phyloP scores from a whole-genome alignment of 2,329 filamentous ascomycete genomes.

The Ceratocystiopsis minuta region DNA sequence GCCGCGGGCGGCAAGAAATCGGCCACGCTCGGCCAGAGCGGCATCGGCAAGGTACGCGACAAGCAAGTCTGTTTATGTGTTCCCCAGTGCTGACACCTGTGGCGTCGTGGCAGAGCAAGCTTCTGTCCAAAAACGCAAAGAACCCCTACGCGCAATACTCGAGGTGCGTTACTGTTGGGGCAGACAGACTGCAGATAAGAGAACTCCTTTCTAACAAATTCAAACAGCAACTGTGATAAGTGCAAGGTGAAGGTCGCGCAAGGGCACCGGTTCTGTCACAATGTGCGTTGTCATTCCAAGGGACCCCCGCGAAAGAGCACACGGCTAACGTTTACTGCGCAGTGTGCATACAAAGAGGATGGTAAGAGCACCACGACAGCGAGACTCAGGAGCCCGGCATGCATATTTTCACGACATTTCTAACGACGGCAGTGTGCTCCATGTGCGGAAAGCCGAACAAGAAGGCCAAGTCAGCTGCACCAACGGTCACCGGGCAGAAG shows the following conservation, averaged over 20 bases:
- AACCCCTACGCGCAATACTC: conserved; percentile 49
- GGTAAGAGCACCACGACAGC: conserved; percentile 20
- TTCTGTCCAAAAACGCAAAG: conserved; percentile 44
- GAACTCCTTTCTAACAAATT: not conserved
- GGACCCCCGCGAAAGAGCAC: not conserved
- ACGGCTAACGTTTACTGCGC: not conserved
- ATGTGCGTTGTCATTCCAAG: conserved; percentile 1
- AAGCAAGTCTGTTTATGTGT: not conserved
- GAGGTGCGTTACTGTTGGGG: conserved; percentile 13
- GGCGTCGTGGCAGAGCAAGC: conserved; percentile 37
- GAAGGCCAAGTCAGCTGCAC: conserved; percentile 29
- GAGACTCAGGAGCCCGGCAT: no score
- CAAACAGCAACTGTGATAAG: conserved; percentile 30
- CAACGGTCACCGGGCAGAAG: conserved; percentile 40
- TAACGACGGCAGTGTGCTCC: conserved; percentile 30
- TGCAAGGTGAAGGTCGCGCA: conserved; percentile 48
- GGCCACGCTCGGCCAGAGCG: conserved; percentile 37
- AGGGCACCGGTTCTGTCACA: conserved; percentile 40
- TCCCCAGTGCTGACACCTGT: not conserved
- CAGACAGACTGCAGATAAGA: no score
- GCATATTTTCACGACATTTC: not conserved
- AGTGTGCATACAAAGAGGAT: conserved; percentile 43
- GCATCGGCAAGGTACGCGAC: conserved; percentile 35
- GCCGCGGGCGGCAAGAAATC: conserved; percentile 22
- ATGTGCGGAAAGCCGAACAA: conserved; percentile 45